Evolutionary conservation across 2,329 filamentous ascomycete species (phyloP).

Genomic region (Plenodomus lindquistii): DNA sequence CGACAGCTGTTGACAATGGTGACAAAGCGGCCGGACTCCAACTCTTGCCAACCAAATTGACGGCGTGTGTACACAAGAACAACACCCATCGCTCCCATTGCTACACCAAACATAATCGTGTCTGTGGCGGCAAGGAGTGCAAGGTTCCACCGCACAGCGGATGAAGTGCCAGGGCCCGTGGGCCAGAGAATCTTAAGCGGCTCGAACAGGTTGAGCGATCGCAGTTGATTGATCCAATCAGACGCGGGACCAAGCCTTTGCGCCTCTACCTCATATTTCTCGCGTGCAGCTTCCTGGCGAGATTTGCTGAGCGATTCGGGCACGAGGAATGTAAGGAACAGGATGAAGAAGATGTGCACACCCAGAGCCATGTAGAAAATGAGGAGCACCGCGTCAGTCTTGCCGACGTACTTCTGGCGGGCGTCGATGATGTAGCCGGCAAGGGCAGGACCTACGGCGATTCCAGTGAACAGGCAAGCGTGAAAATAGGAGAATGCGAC

Average conservation of each 20-base stretch:
- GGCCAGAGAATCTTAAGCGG: slow-evolving; percentile 81
- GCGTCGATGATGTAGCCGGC: slow-evolving; percentile 76
- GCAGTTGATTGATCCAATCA: slow-evolving; percentile 51
- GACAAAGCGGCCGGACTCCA: slow-evolving; percentile 79
- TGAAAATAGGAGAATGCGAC: slow-evolving; percentile 90
- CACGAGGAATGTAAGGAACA: slow-evolving; percentile 70
- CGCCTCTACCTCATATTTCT: slow-evolving; percentile 61
- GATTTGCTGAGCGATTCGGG: slow-evolving; percentile 83
- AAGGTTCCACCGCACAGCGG: slow-evolving; percentile 75
- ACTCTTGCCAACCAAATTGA: slow-evolving; percentile 79
- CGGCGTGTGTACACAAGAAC: slow-evolving; percentile 81
- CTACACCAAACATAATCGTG: slow-evolving; percentile 77
- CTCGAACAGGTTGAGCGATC: slow-evolving; percentile 67
- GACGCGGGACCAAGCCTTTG: slow-evolving; percentile 40
- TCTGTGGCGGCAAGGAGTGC: slow-evolving; percentile 79
- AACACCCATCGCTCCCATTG: slow-evolving; percentile 80
- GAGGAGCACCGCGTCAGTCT: slow-evolving; percentile 73
- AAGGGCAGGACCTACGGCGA: slow-evolving; percentile 82
- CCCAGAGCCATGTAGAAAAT: slow-evolving; percentile 81
- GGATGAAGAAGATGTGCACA: slow-evolving; percentile 73
- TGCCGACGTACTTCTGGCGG: slow-evolving; percentile 40
- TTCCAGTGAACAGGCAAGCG: slow-evolving; percentile 83
- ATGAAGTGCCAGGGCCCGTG: slow-evolving; percentile 63
- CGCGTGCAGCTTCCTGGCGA: slow-evolving; percentile 70
- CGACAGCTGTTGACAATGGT: slow-evolving; percentile 77